Evolutionary conservation across 2,329 filamentous ascomycete species (phyloP).

Genomic region (Epichloe gansuensis): DNA sequence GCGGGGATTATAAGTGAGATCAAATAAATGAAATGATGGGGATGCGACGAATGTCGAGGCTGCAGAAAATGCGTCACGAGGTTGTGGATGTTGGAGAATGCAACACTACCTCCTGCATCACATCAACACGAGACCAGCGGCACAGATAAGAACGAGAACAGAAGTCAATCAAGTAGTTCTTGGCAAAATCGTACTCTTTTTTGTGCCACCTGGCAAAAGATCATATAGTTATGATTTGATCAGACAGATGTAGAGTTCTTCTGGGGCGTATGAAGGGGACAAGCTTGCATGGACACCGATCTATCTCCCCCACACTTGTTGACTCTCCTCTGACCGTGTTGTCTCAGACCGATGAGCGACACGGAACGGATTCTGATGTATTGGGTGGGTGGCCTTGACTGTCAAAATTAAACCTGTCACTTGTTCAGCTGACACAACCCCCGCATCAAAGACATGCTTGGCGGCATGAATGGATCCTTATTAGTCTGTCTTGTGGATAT

Average conservation of each 20-base stretch:
- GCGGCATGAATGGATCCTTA: neutral
- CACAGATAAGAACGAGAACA: neutral
- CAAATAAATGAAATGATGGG: neutral
- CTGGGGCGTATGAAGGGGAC: neutral
- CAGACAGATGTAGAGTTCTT: neutral
- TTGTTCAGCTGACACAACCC: neutral
- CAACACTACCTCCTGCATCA: slow-evolving; percentile 1
- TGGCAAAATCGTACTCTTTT: neutral
- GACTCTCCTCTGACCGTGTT: neutral
- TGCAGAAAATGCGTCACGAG: slow-evolving; percentile 1
- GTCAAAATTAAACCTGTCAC: neutral
- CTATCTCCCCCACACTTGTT: neutral
- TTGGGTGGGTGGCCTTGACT: neutral
- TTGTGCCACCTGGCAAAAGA: neutral
- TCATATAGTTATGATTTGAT: neutral
- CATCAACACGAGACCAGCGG: slow-evolving; percentile 1
- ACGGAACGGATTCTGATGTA: neutral
- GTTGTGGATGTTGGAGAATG: neutral
- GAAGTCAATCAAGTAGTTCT: neutral
- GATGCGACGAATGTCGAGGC: neutral
- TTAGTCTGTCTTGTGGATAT: neutral
- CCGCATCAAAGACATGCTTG: neutral
- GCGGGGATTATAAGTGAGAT: neutral
- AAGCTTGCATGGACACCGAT: neutral
- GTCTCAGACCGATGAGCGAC: neutral